A percentile compares a stretch with the other conserved stretches of the same genome.
These are phyloP conservation scores for Penicillium lividum DNA, from an alignment of 495 filamentous ascomycete species.

Conservation along the genomic window DNA sequence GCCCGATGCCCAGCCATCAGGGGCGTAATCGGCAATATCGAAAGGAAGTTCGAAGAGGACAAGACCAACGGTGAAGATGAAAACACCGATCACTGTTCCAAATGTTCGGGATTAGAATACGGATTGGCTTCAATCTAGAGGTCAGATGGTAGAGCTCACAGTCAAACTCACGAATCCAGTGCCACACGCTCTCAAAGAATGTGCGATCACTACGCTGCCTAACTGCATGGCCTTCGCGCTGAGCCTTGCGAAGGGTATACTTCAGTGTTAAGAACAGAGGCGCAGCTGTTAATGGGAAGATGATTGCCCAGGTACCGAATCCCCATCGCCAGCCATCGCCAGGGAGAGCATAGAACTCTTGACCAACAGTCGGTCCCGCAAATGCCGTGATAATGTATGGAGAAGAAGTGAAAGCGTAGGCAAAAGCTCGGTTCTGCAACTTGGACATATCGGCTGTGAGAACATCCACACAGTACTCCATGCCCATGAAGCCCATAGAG, in stretches of 20 bases:
- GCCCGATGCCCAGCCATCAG: conserved; percentile 41
- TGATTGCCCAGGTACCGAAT: conserved; percentile 60
- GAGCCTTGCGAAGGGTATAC: conserved; percentile 54
- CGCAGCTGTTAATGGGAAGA: conserved; percentile 52
- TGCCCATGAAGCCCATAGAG: conserved; percentile 50
- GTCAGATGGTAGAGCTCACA: conserved; percentile 22
- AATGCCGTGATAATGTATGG: conserved; percentile 63
- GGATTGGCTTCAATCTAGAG: background rate
- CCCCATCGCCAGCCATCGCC: conserved; percentile 57
- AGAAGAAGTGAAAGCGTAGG: conserved; percentile 56
- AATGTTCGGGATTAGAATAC: background rate
- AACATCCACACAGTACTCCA: conserved; percentile 51
- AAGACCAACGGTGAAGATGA: conserved; percentile 57
- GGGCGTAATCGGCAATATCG: conserved; percentile 44
- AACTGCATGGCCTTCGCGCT: conserved; percentile 31
- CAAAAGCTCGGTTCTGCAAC: conserved; percentile 57
- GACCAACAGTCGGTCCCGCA: conserved; percentile 48
- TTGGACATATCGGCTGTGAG: conserved; percentile 61
- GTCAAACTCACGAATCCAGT: conserved; percentile 26
- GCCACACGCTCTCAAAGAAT: conserved; percentile 19
- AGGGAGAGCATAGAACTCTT: conserved; percentile 41
- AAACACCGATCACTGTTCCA: conserved; percentile 42
- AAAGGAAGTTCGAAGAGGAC: conserved; percentile 60
- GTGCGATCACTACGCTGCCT: conserved; percentile 31
- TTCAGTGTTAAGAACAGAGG: conserved; percentile 48